Percentiles rank a stretch among this genome's conserved stretches.
Conservation (phyloP, 139 green algal species). For the Desmodesmus armatus region DNA sequence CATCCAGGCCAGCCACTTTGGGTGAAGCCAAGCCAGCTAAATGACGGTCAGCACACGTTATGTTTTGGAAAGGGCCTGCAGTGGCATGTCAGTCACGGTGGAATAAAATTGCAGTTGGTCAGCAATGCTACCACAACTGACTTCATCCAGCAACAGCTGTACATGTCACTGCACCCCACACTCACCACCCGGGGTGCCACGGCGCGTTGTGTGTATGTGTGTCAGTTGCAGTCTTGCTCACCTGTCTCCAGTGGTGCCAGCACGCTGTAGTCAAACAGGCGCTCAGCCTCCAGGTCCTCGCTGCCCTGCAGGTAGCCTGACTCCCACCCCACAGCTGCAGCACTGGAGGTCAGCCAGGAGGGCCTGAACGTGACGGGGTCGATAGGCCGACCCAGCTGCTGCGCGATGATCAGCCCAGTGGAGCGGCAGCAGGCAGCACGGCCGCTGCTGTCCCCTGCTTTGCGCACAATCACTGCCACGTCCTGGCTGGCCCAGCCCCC, state of each 20-base stretch:
- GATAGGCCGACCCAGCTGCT: conserved; percentile 49
- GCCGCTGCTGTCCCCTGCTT: conserved; percentile 50
- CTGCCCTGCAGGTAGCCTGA: conserved; percentile 43
- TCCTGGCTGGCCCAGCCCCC: conserved; percentile 46
- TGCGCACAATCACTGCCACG: conserved; percentile 62
- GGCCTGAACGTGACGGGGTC: conserved; percentile 15
- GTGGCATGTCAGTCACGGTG: too few species aligned
- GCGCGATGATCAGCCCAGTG: conserved; percentile 56
- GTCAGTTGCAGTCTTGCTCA: too few species aligned
- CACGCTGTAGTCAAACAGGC: conserved; percentile 74
- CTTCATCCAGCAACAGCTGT: too few species aligned
- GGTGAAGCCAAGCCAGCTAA: conserved; percentile 60
- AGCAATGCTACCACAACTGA: too few species aligned
- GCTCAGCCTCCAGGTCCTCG: conserved; percentile 74
- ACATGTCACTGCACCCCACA: too few species aligned
- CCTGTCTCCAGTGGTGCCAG: conserved; percentile 60
- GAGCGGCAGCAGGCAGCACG: conserved; percentile 58
- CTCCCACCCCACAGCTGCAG: conserved; percentile 47
- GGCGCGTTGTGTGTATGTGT: too few species aligned
- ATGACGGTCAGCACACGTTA: conserved; percentile 56
- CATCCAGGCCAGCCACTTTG: conserved; percentile 12
- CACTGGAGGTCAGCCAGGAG: conserved; percentile 23
- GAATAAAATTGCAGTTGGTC: too few species aligned
- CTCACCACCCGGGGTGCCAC: too few species aligned
- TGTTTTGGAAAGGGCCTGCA: conserved; percentile 30